Evolutionary conservation across 75 land plant genomes (phyloP).

Genomic region (Gnetum montanum): DNA sequence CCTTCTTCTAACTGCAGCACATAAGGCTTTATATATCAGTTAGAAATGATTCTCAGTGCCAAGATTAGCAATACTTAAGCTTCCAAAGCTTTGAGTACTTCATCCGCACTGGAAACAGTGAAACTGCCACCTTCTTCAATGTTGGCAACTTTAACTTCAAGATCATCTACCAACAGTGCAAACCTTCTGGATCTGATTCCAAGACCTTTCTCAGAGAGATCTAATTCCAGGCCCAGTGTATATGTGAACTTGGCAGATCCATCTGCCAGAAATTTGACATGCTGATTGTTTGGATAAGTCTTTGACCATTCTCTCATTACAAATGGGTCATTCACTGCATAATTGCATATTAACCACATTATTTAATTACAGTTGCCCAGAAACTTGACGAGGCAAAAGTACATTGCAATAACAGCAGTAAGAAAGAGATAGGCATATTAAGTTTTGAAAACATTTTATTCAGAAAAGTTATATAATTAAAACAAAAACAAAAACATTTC

Average conservation of each 20-base stretch:
- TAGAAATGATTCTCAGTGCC: not conserved
- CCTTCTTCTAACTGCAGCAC: not conserved
- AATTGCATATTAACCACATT: too few species aligned
- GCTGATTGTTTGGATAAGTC: conserved; percentile 63
- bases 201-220: conserved; percentile 71
- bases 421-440: too few species aligned
- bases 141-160: conserved; percentile 76
- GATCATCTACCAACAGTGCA: conserved; percentile 58
- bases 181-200: conserved; percentile 77
- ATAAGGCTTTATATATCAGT: not conserved
- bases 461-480: not conserved
- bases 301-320: conserved; percentile 92
- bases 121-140: conserved; percentile 72
- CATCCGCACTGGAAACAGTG: conserved; percentile 69
- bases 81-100: conserved; percentile 57
- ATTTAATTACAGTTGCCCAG: not conserved
- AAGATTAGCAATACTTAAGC: not conserved
- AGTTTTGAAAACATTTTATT: not conserved
- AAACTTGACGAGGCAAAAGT: not conserved
- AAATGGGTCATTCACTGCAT: conserved; percentile 92
- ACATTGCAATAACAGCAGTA: too few species aligned
- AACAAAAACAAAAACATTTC: not conserved
- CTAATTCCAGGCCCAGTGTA: conserved; percentile 80
- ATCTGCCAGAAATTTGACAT: conserved; percentile 73
- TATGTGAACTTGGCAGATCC: conserved; percentile 79